phyloP scores from a whole-genome alignment of 1,139 yeast genomes.

The Debaryomyces singareniensis region DNA sequence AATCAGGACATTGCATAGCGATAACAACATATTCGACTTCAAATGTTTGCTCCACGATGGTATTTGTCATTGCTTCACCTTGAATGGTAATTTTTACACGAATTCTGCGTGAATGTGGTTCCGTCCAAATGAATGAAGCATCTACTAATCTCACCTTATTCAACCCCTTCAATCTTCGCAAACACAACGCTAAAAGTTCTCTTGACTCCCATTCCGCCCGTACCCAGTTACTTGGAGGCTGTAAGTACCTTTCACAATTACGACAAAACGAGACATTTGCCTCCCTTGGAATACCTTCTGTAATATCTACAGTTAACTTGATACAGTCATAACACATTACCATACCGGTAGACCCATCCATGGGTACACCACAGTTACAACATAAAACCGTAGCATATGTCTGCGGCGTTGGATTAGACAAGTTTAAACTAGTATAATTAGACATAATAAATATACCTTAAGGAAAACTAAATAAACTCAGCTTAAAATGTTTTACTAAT shows the following conservation, averaged over 20 bases:
- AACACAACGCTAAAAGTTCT: conserved; percentile 84
- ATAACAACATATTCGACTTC: conserved; percentile 92
- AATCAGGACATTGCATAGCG: conserved; percentile 98
- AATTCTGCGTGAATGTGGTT: conserved; percentile 95
- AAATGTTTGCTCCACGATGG: conserved; percentile 90
- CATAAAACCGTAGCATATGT: conserved; percentile 84
- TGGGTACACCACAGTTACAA: conserved; percentile 97
- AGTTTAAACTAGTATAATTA: conserved; percentile 41
- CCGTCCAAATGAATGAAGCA: conserved; percentile 97
- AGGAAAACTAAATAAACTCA: no score
- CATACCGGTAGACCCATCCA: conserved; percentile 90
- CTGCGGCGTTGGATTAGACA: conserved; percentile 19
- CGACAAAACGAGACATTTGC: conserved; percentile 90
- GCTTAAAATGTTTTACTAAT: no score
- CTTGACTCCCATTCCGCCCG: conserved; percentile 86
- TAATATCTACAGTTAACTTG: conserved; percentile 86
- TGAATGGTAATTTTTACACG: conserved; percentile 88
- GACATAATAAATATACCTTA: conserved; percentile 26
- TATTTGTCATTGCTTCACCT: conserved; percentile 91
- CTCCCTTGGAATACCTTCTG: conserved; percentile 94
- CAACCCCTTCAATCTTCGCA: conserved; percentile 82
- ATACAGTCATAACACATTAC: conserved; percentile 98
- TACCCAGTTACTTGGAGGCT: conserved; percentile 94
- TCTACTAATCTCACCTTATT: conserved; percentile 84
- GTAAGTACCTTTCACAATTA: conserved; percentile 92